phyloP scores from a whole-genome alignment of 2,329 filamentous ascomycete species.

The Penicillium carneum region DNA sequence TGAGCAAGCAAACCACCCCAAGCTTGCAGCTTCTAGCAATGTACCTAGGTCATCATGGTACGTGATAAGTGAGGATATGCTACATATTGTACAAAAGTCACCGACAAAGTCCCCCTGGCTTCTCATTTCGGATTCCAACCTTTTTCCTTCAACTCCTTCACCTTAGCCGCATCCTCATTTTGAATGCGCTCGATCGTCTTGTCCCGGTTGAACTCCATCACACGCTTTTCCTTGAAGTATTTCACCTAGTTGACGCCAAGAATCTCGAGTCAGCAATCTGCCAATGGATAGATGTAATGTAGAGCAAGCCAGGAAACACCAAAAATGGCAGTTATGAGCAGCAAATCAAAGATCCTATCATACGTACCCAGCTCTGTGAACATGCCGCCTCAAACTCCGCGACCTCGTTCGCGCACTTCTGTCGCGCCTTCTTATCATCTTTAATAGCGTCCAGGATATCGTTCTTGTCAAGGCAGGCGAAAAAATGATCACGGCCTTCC shows the following conservation, averaged over 20 bases:
- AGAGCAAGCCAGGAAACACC: neutral
- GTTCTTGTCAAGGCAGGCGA: conserved; percentile 82
- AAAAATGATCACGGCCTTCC: conserved; percentile 87
- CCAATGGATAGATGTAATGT: neutral
- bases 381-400: conserved; percentile 82
- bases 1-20: neutral
- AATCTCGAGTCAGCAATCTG: neutral
- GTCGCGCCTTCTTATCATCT: conserved; percentile 63
- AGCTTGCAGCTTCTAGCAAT: neutral
- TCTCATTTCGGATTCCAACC: conserved; percentile 46
- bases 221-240: conserved; percentile 96
- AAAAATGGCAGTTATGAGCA: neutral
- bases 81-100: conserved; percentile 40
- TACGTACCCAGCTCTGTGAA: conserved; percentile 84
- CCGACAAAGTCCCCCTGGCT: conserved; percentile 4
- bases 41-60: conserved; percentile 21
- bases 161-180: conserved; percentile 72
- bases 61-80: conserved; percentile 37
- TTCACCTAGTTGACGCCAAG: conserved; percentile 68
- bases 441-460: conserved; percentile 78
- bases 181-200: conserved; percentile 77
- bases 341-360: neutral
- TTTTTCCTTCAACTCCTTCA: conserved; percentile 57
- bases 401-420: conserved; percentile 67
- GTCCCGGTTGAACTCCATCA: conserved; percentile 88